A percentile compares a stretch with the other conserved stretches of the same genome.
Conservation (phyloP, 2,329 filamentous ascomycete species). For the Colletotrichum australisinense region DNA sequence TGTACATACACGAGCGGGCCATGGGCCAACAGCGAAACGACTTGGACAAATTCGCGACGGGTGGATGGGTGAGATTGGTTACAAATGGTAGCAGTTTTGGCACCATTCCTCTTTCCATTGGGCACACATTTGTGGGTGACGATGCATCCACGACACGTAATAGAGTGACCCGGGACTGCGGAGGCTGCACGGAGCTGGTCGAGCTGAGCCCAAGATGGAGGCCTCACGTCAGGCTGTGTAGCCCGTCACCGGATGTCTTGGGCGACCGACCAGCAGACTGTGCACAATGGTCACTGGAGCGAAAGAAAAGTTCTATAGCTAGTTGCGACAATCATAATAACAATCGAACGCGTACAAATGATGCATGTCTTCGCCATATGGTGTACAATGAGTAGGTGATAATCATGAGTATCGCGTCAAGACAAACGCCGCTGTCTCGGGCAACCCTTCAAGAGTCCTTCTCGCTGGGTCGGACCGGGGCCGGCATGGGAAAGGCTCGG, state of each 20-base stretch:
- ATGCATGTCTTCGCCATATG: background rate
- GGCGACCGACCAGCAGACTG: background rate
- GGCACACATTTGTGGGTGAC: constrained; percentile 4
- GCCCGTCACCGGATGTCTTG: background rate
- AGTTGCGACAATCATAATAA: constrained; percentile 5
- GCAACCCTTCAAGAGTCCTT: background rate
- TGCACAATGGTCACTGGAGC: background rate
- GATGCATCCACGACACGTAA: constrained; percentile 3
- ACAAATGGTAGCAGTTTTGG: constrained; percentile 16
- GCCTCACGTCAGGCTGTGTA: background rate
- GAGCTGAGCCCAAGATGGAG: constrained; percentile 8
- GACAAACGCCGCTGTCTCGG: background rate
- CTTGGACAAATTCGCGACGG: background rate
- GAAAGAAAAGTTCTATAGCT: background rate
- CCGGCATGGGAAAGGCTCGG: background rate
- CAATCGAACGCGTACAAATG: constrained; percentile 11
- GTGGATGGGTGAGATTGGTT: constrained; percentile 11
- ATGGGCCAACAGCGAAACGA: background rate
- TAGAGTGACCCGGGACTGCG: background rate
- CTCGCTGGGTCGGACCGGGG: background rate
- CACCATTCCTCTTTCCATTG: background rate
- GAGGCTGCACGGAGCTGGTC: constrained; percentile 5
- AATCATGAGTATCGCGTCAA: background rate
- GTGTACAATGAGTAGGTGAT: background rate
- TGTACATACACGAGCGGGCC: constrained; percentile 27